Conservation (phyloP, 2,329 filamentous ascomycete species). For the Parascedosporium putredinis region DNA sequence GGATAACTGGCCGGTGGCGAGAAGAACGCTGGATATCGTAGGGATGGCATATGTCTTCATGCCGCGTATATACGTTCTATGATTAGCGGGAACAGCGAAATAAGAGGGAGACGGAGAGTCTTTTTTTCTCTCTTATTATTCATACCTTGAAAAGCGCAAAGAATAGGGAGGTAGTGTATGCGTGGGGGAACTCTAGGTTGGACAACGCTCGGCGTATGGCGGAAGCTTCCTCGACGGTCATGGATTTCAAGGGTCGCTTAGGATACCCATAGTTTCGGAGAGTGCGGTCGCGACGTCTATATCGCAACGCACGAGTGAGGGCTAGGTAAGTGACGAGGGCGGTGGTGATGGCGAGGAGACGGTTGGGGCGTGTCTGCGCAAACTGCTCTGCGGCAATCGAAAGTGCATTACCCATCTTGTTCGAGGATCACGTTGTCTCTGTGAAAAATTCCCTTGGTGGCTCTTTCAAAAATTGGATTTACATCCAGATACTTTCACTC, state of each 20-base stretch:
- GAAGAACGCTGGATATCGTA: constrained; percentile 37
- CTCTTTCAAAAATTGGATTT: too few relatives aligned
- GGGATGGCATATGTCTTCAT: constrained; percentile 44
- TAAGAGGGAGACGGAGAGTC: neutral
- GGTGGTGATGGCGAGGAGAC: neutral
- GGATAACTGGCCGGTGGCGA: constrained; percentile 37
- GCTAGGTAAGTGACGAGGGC: neutral
- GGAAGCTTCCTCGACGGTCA: constrained; percentile 5
- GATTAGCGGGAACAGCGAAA: neutral
- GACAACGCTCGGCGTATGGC: neutral
- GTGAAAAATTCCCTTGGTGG: too few relatives aligned
- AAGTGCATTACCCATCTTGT: too few relatives aligned
- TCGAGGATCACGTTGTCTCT: neutral
- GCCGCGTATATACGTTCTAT: too few relatives aligned
- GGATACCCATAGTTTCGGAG: neutral
- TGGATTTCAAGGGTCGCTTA: neutral
- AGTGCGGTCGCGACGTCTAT: neutral
- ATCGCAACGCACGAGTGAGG: neutral
- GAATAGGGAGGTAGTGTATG: constrained; percentile 37
- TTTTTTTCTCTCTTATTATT: too few relatives aligned
- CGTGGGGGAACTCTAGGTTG: constrained; percentile 44
- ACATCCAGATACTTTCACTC: too few relatives aligned
- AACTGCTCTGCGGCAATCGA: neutral
- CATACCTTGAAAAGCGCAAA: constrained; percentile 48
- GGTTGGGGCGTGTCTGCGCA: neutral